Base-by-base conservation (phyloP, 345 rosid genomes). In the Gossypium raimondii region DNA sequence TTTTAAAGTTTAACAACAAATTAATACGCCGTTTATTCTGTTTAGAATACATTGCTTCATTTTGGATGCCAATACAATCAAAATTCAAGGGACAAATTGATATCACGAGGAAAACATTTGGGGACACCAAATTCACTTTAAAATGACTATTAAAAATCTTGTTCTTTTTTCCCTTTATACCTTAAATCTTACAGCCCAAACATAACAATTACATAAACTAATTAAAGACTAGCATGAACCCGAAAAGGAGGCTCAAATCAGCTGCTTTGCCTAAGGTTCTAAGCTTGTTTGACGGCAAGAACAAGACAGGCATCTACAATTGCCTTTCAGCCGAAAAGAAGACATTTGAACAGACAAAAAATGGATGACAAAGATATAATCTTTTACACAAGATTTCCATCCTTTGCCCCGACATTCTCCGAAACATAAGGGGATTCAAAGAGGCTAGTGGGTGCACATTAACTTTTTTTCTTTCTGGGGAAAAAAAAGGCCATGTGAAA, bases 271-370 rank as follows among this genome's bases (percentile, higher is more conserved):
- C 43, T 20, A 68, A 27, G 72, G 12, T 67, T 7, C 69, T 41
- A 64, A 64, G 68, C 47, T 67, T 45, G 71, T 67, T 47, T 44
- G 13, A 67, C 38, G 55, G 58, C 13, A 22, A 68, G 41, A 68
- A 25, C 73, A 50, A 50, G 44, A 38, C 7, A 34, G n/a, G 29
- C n/a, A 50, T 56, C 20, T 25, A 55, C 17, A 18, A 56, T 56
- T 56, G 20, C 17, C 66, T 57, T 58, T 58, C 43, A 72, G 66
- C 66, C 75, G 66, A 58, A 58, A 72, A 72, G 64, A 43, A 12
- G 52, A 20, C 7, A 9, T 43, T 72, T 70, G 44, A 12, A 14
- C 55, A 43, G 7, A 22, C 11, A 43, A 1, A 41, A 3, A 2
- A 22, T 57, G 74, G 62, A 70, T 38, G 51, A 41, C 27, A 70